phyloP scores from a whole-genome alignment of 352 stramenopile genomes.

The Phytopythium helicoides region DNA sequence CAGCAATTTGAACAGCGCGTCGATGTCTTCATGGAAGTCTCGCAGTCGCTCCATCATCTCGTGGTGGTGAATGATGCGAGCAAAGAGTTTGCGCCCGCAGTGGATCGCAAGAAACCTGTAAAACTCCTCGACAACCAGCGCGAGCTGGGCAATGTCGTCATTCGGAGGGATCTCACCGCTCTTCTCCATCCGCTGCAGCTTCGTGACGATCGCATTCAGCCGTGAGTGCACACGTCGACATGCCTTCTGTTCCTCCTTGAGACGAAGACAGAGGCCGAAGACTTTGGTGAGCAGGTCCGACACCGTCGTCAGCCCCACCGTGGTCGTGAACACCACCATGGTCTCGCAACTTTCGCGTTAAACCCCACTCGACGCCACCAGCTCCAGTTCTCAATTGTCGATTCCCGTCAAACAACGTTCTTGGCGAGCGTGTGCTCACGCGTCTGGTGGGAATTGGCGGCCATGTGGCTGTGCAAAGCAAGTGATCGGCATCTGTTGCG shows the following conservation, averaged over 20 bases:
- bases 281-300: neutral
- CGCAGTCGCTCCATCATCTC: conserved; percentile 23
- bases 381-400: too few relatives aligned
- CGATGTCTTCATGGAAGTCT: conserved; percentile 25
- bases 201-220: conserved; percentile 15
- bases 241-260: conserved; percentile 18
- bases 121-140: conserved; percentile 14
- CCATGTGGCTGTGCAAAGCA: too few relatives aligned
- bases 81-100: conserved; percentile 15
- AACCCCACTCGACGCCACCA: too few relatives aligned
- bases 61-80: conserved; percentile 15
- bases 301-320: too few relatives aligned
- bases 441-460: too few relatives aligned
- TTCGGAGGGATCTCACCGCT: conserved; percentile 12
- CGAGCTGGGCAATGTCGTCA: conserved; percentile 12
- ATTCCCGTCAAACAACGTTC: too few relatives aligned
- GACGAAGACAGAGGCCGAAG: conserved; percentile 12
- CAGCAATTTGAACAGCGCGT: conserved; percentile 33
- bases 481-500: too few relatives aligned
- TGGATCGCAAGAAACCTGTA: conserved; percentile 14
- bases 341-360: too few relatives aligned
- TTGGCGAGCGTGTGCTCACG: too few relatives aligned
- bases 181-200: conserved; percentile 19
- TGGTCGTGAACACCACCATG: too few relatives aligned
- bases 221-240: conserved; percentile 20